These are phyloP conservation scores for Penicillium alfredii DNA, from an alignment of 495 filamentous ascomycete species.

Conservation along the genomic window DNA sequence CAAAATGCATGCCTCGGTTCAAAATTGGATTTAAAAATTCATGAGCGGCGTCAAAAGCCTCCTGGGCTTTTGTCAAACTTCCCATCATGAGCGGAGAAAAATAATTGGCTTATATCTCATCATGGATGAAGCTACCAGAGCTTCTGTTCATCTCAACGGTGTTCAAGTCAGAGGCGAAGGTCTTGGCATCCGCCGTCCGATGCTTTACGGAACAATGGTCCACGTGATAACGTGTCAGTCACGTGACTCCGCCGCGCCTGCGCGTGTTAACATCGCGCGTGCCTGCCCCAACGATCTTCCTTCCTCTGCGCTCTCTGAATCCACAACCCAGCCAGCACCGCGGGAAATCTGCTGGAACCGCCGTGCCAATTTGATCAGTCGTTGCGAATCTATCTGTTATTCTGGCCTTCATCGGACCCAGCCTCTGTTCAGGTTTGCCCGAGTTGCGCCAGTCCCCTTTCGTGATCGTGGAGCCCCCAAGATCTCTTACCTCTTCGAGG, in stretches of 20 bases:
- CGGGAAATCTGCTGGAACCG: not conserved
- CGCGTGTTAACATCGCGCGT: slow-evolving; percentile 7
- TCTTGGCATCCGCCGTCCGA: slow-evolving; percentile 12
- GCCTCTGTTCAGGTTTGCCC: slow-evolving; percentile 15
- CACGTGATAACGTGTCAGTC: slow-evolving; percentile 10
- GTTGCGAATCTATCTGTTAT: slow-evolving; percentile 7
- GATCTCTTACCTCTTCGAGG: slow-evolving; percentile 28
- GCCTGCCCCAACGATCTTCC: slow-evolving; percentile 16
- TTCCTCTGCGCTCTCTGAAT: too few species aligned
- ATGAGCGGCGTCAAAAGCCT: slow-evolving; percentile 34
- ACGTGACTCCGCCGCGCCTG: slow-evolving; percentile 21
- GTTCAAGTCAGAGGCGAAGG: not conserved
- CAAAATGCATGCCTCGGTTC: slow-evolving; percentile 35
- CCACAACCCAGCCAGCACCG: slow-evolving; percentile 9
- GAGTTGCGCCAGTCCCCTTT: slow-evolving; percentile 10
- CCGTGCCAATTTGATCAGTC: slow-evolving; percentile 1
- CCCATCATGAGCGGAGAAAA: slow-evolving; percentile 22
- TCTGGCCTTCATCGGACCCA: slow-evolving; percentile 18
- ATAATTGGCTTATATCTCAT: not conserved
- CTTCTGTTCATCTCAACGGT: not conserved
- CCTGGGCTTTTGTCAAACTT: slow-evolving; percentile 13
- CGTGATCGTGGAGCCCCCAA: slow-evolving; percentile 15
- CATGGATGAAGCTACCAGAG: not conserved
- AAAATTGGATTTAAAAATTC: slow-evolving; percentile 41
- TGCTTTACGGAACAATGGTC: too few species aligned